Percentiles rank a stretch among this genome's conserved stretches.
Conservation (phyloP, 2,329 filamentous ascomycete species). For the Lizonia empirigonia region DNA sequence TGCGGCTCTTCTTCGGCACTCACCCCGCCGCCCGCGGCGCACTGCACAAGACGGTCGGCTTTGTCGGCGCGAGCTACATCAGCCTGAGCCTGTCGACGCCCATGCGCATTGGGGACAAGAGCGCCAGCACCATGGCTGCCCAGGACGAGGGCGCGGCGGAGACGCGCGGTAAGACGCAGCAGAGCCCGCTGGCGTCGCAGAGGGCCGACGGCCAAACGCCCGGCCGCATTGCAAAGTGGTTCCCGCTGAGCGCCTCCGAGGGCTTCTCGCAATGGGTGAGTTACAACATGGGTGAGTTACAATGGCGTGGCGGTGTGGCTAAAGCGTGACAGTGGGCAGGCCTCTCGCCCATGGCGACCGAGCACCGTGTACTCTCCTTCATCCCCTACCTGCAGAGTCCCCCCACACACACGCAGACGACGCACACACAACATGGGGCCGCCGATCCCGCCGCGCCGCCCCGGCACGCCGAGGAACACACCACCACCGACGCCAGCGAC, state of each 20-base stretch:
- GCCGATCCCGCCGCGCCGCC: slow-evolving; percentile 42
- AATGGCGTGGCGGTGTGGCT: background rate
- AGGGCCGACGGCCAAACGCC: slow-evolving; percentile 46
- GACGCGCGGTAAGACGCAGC: slow-evolving; percentile 46
- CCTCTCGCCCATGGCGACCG: slow-evolving; percentile 79
- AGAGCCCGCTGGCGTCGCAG: slow-evolving; percentile 57
- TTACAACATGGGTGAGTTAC: slow-evolving; percentile 27
- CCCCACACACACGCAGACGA: slow-evolving; percentile 70
- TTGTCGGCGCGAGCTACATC: slow-evolving; percentile 42
- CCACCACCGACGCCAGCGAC: slow-evolving; percentile 63
- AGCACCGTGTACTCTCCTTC: slow-evolving; percentile 84
- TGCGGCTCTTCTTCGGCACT: slow-evolving; percentile 32
- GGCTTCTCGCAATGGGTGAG: slow-evolving; percentile 89
- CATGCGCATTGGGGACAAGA: slow-evolving; percentile 33
- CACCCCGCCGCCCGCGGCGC: slow-evolving; percentile 29
- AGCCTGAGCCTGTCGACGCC: slow-evolving; percentile 38
- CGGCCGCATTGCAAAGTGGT: slow-evolving; percentile 57
- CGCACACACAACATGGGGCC: no score
- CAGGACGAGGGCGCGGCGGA: slow-evolving; percentile 26
- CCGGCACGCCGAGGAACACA: slow-evolving; percentile 43
- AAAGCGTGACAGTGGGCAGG: slow-evolving; percentile 66
- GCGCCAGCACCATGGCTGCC: slow-evolving; percentile 39
- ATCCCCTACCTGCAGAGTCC: slow-evolving; percentile 80
- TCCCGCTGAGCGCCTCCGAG: slow-evolving; percentile 90
- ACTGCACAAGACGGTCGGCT: slow-evolving; percentile 36